Evolutionary conservation across 306 rosid species (phyloP).

Genomic region (Cucumis hystrix): DNA sequence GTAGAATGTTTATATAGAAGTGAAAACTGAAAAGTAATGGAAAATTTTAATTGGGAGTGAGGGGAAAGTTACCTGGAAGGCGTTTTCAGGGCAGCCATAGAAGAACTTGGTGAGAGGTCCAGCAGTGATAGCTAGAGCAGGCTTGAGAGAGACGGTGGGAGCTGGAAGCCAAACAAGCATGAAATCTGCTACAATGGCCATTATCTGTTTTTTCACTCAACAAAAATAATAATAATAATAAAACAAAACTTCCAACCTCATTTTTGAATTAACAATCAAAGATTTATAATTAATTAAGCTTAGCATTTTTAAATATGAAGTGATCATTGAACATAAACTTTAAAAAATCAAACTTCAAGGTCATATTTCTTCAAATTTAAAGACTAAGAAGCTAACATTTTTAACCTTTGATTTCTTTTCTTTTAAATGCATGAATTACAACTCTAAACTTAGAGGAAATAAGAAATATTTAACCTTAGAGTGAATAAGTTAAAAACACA

Average conservation of each 20-base stretch:
- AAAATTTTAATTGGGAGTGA: not conserved
- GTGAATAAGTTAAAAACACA: too few relatives aligned
- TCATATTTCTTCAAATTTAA: too few relatives aligned
- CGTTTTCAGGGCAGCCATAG: conserved; percentile 91
- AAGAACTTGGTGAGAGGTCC: conserved; percentile 72
- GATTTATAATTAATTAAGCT: too few relatives aligned
- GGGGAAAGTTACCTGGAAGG: conserved; percentile 56
- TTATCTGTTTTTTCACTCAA: conserved; percentile 17
- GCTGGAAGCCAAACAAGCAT: conserved; percentile 64
- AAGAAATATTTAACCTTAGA: too few relatives aligned
- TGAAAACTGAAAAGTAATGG: not conserved
- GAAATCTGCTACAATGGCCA: conserved; percentile 43
- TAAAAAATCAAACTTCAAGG: too few relatives aligned
- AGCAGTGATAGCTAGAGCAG: conserved; percentile 52
- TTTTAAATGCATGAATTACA: too few relatives aligned
- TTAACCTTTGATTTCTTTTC: too few relatives aligned
- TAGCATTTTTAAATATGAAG: too few relatives aligned
- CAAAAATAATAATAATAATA: not conserved
- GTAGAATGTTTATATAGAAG: not conserved
- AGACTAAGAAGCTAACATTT: too few relatives aligned
- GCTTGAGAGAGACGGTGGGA: conserved; percentile 71
- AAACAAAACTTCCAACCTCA: not conserved
- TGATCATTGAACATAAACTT: too few relatives aligned
- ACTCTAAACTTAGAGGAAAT: too few relatives aligned
- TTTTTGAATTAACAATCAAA: too few relatives aligned